These are phyloP conservation scores for Monosporascus sp. DNA, from an alignment of 2,329 filamentous ascomycete species.

Conservation along the genomic window DNA sequence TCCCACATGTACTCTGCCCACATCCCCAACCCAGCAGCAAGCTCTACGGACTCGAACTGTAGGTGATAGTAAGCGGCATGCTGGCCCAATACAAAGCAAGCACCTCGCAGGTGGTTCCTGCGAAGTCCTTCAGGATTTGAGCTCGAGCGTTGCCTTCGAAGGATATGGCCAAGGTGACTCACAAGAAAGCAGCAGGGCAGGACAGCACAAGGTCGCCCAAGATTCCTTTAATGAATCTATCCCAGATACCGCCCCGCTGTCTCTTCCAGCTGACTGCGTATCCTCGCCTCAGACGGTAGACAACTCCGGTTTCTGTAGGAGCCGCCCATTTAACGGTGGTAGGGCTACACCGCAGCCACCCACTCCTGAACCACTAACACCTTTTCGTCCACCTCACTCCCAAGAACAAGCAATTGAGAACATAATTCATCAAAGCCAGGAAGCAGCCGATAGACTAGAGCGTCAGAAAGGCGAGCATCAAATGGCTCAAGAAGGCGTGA, in stretches of 20 bases:
- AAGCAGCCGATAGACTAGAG: neutral
- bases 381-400: neutral
- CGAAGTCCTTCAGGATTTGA: neutral
- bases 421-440: neutral
- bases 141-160: neutral
- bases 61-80: neutral
- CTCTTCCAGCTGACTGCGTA: too few relatives aligned
- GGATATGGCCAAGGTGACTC: neutral
- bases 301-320: neutral
- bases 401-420: too few relatives aligned
- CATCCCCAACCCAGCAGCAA: neutral
- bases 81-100: neutral
- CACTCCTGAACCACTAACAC: neutral
- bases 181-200: neutral
- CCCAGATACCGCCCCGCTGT: neutral
- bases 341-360: neutral
- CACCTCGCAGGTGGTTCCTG: neutral
- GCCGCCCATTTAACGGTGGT: neutral
- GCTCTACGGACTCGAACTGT: neutral
- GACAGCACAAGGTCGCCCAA: neutral
- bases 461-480: neutral
- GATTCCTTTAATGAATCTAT: neutral
- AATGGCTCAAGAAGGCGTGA: neutral
- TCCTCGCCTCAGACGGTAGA: neutral
- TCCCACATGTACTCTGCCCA: neutral